Evolutionary conservation across 2,329 filamentous ascomycete species (phyloP), one percentile per base, ranked within the genome.

Genomic region (Penicillium sp.): DNA sequence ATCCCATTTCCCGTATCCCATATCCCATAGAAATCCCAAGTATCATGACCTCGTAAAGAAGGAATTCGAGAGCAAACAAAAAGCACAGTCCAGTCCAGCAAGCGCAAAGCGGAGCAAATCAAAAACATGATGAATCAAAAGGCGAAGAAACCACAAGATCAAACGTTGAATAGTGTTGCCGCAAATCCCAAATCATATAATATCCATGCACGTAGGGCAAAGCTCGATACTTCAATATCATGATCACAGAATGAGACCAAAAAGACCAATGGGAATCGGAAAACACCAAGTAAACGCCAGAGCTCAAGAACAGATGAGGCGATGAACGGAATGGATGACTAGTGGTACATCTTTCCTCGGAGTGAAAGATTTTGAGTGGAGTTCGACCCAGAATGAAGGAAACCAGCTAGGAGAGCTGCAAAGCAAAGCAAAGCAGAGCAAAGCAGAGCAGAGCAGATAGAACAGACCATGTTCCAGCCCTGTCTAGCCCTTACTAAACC

Each of bases 401-500:
- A 46, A 49, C 14, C 30, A 33, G 42, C 49, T 25, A 58, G 28
- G 40, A 48, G 19, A 49, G 19, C 19, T 22, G 43, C 42, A 26
- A 28, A 57, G 30, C 51, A 49, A 16, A 49, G 19, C 33, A 26
- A 28, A 30, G 28, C 49, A 48, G 19, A 49, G 43, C 42, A 26
- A 28, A 57, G 30, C 51, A 49, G 22, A 49, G 19, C 33, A 26
- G 35, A 30, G 19, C 6, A 46, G 14, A 52, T 33, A 35, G 26
- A 33, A 22, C 19, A 25, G 1, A 30, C 2, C 6, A 22, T 11
- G 16, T n/a, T 42, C 40, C 22, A n/a, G 19, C 40, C 10, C 10
- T 43, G 4, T 49, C 58, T 69, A 75, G 51, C 69, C 67, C 58
- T 81, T 77, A 83, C 93, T 95, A 76, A 97, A 95, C 58, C 88